Conservation (phyloP, 331 rosid genomes). For the Dryas integrifolia region DNA sequence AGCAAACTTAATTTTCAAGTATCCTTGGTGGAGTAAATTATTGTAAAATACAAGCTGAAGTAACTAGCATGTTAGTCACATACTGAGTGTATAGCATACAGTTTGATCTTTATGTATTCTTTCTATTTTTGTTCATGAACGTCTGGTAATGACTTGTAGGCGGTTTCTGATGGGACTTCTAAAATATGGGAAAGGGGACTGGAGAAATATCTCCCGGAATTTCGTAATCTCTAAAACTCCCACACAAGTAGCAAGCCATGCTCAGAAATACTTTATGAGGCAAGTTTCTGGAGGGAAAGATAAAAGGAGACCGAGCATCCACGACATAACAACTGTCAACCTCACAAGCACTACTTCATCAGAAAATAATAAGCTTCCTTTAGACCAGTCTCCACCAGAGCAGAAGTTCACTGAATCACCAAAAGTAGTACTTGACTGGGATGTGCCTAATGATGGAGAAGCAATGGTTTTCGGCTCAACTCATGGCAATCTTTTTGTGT, state of each 20-base stretch:
- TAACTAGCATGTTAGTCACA: background rate
- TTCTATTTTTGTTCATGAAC: background rate
- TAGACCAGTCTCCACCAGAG: slow-evolving; percentile 40
- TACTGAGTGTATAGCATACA: background rate
- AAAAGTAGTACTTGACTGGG: slow-evolving; percentile 42
- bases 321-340: slow-evolving; percentile 75
- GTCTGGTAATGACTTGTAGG: slow-evolving; percentile 26
- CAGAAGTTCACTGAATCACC: slow-evolving; percentile 40
- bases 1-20: background rate
- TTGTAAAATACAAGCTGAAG: background rate
- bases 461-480: slow-evolving; percentile 49
- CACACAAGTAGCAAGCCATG: slow-evolving; percentile 62
- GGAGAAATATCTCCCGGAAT: slow-evolving; percentile 54
- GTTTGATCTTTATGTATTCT: background rate
- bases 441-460: slow-evolving; percentile 31
- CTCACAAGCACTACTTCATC: slow-evolving; percentile 47
- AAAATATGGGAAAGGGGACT: slow-evolving; percentile 53
- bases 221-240: slow-evolving; percentile 47
- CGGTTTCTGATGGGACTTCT: slow-evolving; percentile 48
- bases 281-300: slow-evolving; percentile 79
- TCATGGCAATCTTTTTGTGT: slow-evolving; percentile 39
- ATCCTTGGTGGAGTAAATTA: background rate
- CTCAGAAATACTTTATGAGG: slow-evolving; percentile 66
- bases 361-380: slow-evolving; percentile 34
- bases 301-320: slow-evolving; percentile 90